Evolutionary conservation across 805 yeast species (phyloP), one percentile per base, ranked within the genome.

Genomic region (Lachancea dasiensis): DNA sequence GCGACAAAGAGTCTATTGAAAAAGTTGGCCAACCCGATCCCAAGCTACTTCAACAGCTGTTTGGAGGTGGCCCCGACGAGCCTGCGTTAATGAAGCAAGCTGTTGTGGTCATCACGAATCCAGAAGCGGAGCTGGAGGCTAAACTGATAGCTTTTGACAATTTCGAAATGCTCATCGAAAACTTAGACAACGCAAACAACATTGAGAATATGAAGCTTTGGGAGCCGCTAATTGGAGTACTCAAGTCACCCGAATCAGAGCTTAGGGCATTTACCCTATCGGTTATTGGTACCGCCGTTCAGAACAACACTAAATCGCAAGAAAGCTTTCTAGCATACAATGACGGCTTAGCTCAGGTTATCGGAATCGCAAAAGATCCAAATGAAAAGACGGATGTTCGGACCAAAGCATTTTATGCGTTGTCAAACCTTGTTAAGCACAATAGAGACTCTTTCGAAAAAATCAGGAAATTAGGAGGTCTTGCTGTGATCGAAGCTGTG

Each of bases 111-210:
- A 75, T 83, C 4, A 53, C 63, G 2, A 68, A 75, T 50, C 73
- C 75, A 5, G 81, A 78, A 33, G 76, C 77, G 3, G 72, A 72
- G 6, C 49, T 73, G 16, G 90, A 82, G 27, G 70, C 71, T 49
- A 82, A 81, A 50, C 67, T 80, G 36, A 73, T 75, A 6, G 95
- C 97, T 0, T 73, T 87, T 43, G 97, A 90, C 47, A 86, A 86
- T 58, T 82, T 90, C 52, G 96, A 90, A 58, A 86, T 89, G 90
- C 67, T 90, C 36, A 81, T 92, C 34, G 97, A 90, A 56, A 87
- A 87, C 52, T 62, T 90, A 43, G 97, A 92, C 60, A 92, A 92
- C 59, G 97, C 97, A 17, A 89, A 90, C 62, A 86, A 86, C 52
- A 79, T 90, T 48, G 90, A 84, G 47, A 83, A 81, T 50, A 56